phyloP scores from a whole-genome alignment of 2,329 filamentous ascomycete species.

The Phialophora verrucosa region DNA sequence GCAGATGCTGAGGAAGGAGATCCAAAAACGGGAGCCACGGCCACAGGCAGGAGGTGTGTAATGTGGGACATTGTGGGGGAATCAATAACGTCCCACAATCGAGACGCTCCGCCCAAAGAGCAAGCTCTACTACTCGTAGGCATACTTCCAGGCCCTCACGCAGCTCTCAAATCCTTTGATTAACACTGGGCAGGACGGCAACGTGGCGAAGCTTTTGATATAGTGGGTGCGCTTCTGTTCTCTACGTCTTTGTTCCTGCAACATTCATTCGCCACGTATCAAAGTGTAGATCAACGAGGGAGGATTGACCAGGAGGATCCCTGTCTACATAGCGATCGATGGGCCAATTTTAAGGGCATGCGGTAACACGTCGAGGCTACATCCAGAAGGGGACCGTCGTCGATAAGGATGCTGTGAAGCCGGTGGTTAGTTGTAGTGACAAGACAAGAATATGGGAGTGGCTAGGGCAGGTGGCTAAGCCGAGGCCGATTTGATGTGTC shows the following conservation, averaged over 20 bases:
- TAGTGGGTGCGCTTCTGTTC: not conserved
- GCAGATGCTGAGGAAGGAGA: not conserved
- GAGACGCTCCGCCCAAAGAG: not conserved
- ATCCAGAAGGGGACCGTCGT: not conserved
- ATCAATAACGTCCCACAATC: not conserved
- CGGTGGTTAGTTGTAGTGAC: not conserved
- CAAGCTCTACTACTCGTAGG: not conserved
- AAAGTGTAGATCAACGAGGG: not conserved
- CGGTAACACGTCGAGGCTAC: not conserved
- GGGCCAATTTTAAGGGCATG: not conserved
- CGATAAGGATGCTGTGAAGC: not conserved
- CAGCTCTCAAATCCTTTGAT: not conserved
- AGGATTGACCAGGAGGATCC: not conserved
- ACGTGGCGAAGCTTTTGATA: too few relatives aligned
- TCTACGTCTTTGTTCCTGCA: not conserved
- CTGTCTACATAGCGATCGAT: not conserved
- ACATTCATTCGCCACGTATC: not conserved
- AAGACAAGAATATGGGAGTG: not conserved
- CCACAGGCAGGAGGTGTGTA: not conserved
- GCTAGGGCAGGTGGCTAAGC: not conserved
- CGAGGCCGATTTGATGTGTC: not conserved
- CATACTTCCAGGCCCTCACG: not conserved
- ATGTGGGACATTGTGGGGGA: slow-evolving; percentile 13
- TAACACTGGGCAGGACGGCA: not conserved
- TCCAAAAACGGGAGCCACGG: not conserved